Evolutionary conservation across 208 protist species (phyloP).

Genomic region (Trypanosoma melophagium): DNA sequence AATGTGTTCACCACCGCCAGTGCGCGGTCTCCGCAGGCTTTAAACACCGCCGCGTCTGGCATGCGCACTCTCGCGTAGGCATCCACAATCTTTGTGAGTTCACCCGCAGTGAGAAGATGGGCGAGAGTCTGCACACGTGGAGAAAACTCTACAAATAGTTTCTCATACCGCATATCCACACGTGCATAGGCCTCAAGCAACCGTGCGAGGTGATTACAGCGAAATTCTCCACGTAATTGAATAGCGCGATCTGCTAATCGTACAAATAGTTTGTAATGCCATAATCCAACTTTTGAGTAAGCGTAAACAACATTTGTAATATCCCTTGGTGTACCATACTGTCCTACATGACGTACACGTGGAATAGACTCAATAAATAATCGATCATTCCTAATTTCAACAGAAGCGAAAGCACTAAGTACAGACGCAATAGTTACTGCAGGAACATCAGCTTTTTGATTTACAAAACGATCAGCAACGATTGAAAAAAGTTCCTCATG

Average conservation of each 20-base stretch:
- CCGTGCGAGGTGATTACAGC: slow-evolving; percentile 33
- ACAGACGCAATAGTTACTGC: slow-evolving; percentile 71
- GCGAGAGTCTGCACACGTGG: slow-evolving; percentile 61
- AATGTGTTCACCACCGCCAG: slow-evolving; percentile 35
- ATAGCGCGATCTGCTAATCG: slow-evolving; percentile 77
- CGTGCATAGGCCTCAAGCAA: slow-evolving; percentile 59
- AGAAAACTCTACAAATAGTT: slow-evolving; percentile 72
- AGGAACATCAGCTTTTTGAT: slow-evolving; percentile 53
- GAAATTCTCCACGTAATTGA: slow-evolving; percentile 63
- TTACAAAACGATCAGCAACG: slow-evolving; percentile 61
- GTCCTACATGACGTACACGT: slow-evolving; percentile 69
- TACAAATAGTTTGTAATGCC: slow-evolving; percentile 88
- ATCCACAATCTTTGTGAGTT: slow-evolving; percentile 43
- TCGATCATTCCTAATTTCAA: slow-evolving; percentile 56
- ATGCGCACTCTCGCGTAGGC: slow-evolving; percentile 58
- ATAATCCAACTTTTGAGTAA: slow-evolving; percentile 73
- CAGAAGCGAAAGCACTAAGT: slow-evolving; percentile 64
- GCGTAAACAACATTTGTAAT: slow-evolving; percentile 72
- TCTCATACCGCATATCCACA: slow-evolving; percentile 81
- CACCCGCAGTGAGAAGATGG: slow-evolving; percentile 41
- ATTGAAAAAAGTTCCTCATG: slow-evolving; percentile 77
- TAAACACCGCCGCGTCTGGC: slow-evolving; percentile 40
- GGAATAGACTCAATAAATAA: slow-evolving; percentile 86
- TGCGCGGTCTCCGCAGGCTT: slow-evolving; percentile 44
- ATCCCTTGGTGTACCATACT: slow-evolving; percentile 74